phyloP scores from a whole-genome alignment of 106 monocot species.

The Acorus gramineus region DNA sequence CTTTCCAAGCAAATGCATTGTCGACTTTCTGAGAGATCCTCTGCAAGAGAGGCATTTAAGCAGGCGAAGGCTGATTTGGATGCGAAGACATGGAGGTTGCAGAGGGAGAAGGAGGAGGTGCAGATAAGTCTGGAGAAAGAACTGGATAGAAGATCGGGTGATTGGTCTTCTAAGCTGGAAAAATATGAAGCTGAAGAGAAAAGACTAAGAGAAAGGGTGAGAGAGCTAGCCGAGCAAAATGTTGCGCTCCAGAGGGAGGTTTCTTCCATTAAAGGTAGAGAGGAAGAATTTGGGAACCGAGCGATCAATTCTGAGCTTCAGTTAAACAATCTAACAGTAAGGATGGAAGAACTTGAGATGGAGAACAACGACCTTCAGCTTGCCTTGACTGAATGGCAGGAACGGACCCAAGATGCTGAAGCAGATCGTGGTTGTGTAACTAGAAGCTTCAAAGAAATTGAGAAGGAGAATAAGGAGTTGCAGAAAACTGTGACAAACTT shows the following conservation, averaged over 20 bases:
- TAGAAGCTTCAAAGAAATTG: conserved; percentile 46
- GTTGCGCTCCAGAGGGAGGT: conserved; percentile 80
- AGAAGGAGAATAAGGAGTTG: conserved; percentile 61
- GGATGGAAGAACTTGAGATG: conserved; percentile 31
- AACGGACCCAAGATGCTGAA: conserved; percentile 28
- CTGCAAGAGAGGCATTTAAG: conserved; percentile 39
- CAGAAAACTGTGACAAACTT: conserved; percentile 44
- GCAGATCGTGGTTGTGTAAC: conserved; percentile 38
- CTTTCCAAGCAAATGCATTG: conserved; percentile 56
- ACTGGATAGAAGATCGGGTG: conserved; percentile 65
- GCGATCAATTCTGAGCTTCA: conserved; percentile 40
- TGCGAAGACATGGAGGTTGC: conserved; percentile 66
- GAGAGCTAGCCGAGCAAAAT: conserved; percentile 92
- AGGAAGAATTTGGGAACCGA: conserved; percentile 23
- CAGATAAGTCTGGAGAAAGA: conserved; percentile 69
- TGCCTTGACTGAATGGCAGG: conserved; percentile 35
- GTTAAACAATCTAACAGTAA: conserved; percentile 33
- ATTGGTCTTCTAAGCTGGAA: conserved; percentile 71
- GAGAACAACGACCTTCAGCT: conserved; percentile 44
- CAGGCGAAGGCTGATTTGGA: conserved; percentile 49
- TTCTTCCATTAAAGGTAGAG: conserved; percentile 48
- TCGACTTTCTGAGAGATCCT: conserved; percentile 53
- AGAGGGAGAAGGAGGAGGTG: conserved; percentile 74
- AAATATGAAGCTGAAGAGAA: conserved; percentile 77
- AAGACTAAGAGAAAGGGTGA: conserved; percentile 70